A percentile compares a stretch with the other conserved stretches of the same genome.
Conservation (phyloP, 2,329 filamentous ascomycete genomes). For the Stemphylium lycopersici region DNA sequence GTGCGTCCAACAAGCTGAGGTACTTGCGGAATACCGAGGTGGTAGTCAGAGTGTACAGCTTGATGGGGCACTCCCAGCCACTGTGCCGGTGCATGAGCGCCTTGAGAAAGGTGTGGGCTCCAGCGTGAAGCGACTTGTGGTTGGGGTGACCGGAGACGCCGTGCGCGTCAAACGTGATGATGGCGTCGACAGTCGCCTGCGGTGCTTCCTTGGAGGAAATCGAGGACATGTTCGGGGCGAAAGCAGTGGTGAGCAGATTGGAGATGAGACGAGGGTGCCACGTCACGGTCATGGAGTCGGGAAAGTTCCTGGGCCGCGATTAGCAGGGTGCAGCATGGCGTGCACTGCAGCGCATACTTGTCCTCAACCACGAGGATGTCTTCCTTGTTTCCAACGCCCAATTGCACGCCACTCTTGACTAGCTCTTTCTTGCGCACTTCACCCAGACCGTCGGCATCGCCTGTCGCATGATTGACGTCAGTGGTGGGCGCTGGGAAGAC, state of each 20-base stretch:
- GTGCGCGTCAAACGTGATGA: slow-evolving; percentile 86
- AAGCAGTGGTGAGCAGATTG: slow-evolving; percentile 71
- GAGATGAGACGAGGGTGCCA: slow-evolving; percentile 78
- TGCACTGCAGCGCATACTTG: slow-evolving; percentile 55
- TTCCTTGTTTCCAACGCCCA: slow-evolving; percentile 75
- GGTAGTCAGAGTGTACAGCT: slow-evolving; percentile 82
- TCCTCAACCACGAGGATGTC: slow-evolving; percentile 88
- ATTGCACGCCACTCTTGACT: slow-evolving; percentile 74
- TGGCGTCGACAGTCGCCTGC: slow-evolving; percentile 70
- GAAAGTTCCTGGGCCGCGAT: slow-evolving; percentile 66
- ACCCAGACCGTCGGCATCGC: slow-evolving; percentile 86
- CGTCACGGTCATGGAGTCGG: slow-evolving; percentile 81
- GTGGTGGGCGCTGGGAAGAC: neutral
- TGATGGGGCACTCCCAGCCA: slow-evolving; percentile 74
- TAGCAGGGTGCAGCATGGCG: slow-evolving; percentile 15
- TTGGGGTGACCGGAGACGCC: slow-evolving; percentile 92
- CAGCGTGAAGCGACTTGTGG: slow-evolving; percentile 86
- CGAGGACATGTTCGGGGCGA: slow-evolving; percentile 68
- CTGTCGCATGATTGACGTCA: slow-evolving; percentile 49
- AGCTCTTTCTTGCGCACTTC: slow-evolving; percentile 83
- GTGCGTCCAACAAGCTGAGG: slow-evolving; percentile 73
- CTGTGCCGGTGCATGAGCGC: slow-evolving; percentile 67
- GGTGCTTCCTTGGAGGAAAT: slow-evolving; percentile 53
- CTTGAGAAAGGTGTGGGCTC: slow-evolving; percentile 74
- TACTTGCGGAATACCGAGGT: slow-evolving; percentile 83